Percentiles rank a stretch among this genome's conserved stretches.
phyloP scores from a whole-genome alignment of 176 grass and related monocot genomes.

The Oryza australiensis region DNA sequence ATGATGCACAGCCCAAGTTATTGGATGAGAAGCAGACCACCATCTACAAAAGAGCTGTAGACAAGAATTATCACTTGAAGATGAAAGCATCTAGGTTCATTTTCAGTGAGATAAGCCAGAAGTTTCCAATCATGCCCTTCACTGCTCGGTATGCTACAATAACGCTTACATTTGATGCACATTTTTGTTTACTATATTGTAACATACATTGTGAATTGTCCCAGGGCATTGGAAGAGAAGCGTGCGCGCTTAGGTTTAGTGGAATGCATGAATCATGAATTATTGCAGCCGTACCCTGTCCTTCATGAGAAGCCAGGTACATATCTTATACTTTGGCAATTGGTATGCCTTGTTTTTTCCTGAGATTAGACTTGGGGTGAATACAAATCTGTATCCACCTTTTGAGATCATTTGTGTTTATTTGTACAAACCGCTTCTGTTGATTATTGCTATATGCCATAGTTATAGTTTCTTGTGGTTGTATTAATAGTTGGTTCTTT shows the following conservation, averaged over 20 bases:
- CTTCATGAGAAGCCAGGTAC: conserved; percentile 97
- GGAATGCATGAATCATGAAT: conserved; percentile 98
- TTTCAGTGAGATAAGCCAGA: conserved; percentile 99
- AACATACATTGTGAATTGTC: background rate
- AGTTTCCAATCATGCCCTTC: conserved; percentile 99
- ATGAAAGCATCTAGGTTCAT: conserved; percentile 99
- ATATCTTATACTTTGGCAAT: background rate
- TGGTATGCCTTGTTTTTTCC: background rate
- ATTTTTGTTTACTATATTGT: background rate
- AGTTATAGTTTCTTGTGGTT: background rate
- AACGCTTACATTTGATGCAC: background rate
- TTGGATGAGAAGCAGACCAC: conserved; percentile 99
- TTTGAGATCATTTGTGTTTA: background rate
- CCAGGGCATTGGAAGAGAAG: conserved; percentile 96
- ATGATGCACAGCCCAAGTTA: conserved; percentile 64
- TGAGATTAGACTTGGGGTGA: background rate
- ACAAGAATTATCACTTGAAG: conserved; percentile 98
- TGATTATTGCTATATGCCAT: background rate
- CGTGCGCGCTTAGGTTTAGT: conserved; percentile 87
- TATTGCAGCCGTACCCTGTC: conserved; percentile 97
- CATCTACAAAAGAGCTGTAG: conserved; percentile 95
- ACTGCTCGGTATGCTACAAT: conserved; percentile 64
- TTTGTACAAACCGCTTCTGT: background rate
- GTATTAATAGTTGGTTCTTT: conserved; percentile 16
- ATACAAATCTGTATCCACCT: background rate